Percentiles rank a stretch among this genome's conserved stretches.
Evolutionary conservation across 164 flowering plant species (phyloP).

Genomic region (Pachysandra terminalis): DNA sequence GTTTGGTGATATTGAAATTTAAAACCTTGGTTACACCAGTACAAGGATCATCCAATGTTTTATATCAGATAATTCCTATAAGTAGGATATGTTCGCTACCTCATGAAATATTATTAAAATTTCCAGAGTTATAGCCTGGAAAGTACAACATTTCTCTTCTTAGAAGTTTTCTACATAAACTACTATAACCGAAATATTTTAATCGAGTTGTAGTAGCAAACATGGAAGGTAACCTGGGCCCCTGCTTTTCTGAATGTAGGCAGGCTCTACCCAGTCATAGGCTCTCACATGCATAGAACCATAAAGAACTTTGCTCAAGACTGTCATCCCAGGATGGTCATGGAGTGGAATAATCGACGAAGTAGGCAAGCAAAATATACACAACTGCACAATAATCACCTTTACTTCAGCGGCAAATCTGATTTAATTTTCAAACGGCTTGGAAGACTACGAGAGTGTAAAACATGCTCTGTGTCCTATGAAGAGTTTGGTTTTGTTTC

Average conservation of each 20-base stretch:
- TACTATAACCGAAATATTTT: not conserved
- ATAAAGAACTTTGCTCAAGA: constrained; percentile 40
- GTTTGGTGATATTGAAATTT: too few relatives aligned
- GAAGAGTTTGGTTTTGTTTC: not conserved
- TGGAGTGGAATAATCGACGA: constrained; percentile 91
- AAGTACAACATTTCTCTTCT: not conserved
- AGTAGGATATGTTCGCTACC: not conserved
- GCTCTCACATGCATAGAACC: constrained; percentile 39
- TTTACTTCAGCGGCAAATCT: constrained; percentile 2
- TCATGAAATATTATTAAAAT: not conserved
- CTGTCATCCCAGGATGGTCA: constrained; percentile 52
- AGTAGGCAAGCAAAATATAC: constrained; percentile 90
- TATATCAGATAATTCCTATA: not conserved
- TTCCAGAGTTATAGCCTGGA: not conserved
- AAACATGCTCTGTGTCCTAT: constrained; percentile 3
- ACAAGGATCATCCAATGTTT: not conserved
- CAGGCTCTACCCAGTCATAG: constrained; percentile 64
- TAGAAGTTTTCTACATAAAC: not conserved
- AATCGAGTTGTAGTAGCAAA: constrained; percentile 14
- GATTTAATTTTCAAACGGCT: constrained; percentile 1
- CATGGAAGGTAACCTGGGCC: constrained; percentile 43
- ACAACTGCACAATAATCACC: constrained; percentile 61
- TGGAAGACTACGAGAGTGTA: not conserved
- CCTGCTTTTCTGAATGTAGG: constrained; percentile 34
- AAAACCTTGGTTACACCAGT: not conserved